Evolutionary conservation across 805 yeast genomes (phyloP).

Genomic region (Sugiyamaella floridensis): DNA sequence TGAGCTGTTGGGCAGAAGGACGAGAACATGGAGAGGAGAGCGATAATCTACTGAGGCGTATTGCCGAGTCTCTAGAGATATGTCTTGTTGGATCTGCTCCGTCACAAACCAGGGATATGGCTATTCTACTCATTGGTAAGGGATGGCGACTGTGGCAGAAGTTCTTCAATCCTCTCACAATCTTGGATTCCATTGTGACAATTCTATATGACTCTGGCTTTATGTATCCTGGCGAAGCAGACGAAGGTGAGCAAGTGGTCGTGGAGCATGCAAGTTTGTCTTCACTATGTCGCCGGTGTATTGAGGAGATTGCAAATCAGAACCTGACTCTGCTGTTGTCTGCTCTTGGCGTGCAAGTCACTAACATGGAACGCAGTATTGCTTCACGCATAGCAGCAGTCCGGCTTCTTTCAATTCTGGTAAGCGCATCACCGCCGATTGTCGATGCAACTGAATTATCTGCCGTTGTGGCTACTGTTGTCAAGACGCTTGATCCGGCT

Average conservation of each 20-base stretch:
- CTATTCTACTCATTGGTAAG: constrained; percentile 19
- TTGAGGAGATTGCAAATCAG: constrained; percentile 16
- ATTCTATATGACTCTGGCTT: constrained; percentile 16
- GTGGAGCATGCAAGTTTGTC: constrained; percentile 4
- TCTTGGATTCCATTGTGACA: constrained; percentile 14
- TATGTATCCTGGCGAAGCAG: constrained; percentile 2
- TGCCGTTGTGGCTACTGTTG: constrained; percentile 14
- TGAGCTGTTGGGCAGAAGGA: neutral
- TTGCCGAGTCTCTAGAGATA: constrained; percentile 16
- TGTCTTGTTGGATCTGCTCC: constrained; percentile 14
- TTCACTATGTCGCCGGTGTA: constrained; percentile 8
- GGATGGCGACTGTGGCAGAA: constrained; percentile 22
- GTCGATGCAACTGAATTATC: constrained; percentile 14
- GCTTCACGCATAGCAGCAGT: constrained; percentile 17
- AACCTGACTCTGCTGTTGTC: constrained; percentile 19
- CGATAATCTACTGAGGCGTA: neutral
- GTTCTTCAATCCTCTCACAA: constrained; percentile 18
- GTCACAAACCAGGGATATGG: constrained; percentile 9
- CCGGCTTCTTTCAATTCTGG: constrained; percentile 15
- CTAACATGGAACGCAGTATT: constrained; percentile 3
- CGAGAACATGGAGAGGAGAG: neutral
- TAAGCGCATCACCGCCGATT: constrained; percentile 3
- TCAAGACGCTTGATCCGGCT: constrained; percentile 15
- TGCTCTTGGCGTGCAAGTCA: constrained; percentile 14
- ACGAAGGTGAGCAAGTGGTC: neutral